Evolutionary conservation across 1,139 yeast genomes (phyloP), one percentile per base, ranked within the genome.

Genomic region (Arxiozyma heterogenica): DNA sequence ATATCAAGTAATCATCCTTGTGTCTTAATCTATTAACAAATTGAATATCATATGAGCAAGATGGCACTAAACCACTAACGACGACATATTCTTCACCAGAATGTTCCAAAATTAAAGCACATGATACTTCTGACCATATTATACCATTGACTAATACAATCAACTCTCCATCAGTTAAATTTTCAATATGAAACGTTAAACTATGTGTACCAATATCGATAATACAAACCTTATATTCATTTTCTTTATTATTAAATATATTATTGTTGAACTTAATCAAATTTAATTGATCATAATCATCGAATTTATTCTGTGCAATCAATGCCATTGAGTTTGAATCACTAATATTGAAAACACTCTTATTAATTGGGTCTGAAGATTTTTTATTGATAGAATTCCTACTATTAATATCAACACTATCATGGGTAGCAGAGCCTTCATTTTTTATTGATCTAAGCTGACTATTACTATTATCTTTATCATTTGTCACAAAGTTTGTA

Each of bases 1-100:
- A 74, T 51, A 77, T 66, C 45, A 75, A 61, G 51, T 71, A 71
- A 51, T 73, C 71, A 53, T 71, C 73, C 46, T 69, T 70, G 41
- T 70, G 69, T 49, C 71, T 70, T 23, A 75, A 70, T 51, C 76
- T 71, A 52, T 69, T 62, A 51, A 80, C 71, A 54, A 83, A 72
- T 55, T 82, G 86, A 52, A 85, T 77, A 61, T 83, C 88, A 61
- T 83, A 85, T 57, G 84, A 87, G 47, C 82, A 81, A 34, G 80
- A 69, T 0, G 90, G 86, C 15, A 87, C 81, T 51, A 85, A 71
- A 0, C 89, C 89, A 64, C 80, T 80, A 44, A 84, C 78, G 9
- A 82, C 73, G 44, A 79, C 75, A 55, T 73, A 71, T 43, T 68
- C 70, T 51, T 78, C 80, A 45, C 74, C 71, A 41, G 68, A 63